These are phyloP conservation scores for Eucalyptus cladocalyx DNA, from an alignment of 345 rosid species.

Conservation along the genomic window DNA sequence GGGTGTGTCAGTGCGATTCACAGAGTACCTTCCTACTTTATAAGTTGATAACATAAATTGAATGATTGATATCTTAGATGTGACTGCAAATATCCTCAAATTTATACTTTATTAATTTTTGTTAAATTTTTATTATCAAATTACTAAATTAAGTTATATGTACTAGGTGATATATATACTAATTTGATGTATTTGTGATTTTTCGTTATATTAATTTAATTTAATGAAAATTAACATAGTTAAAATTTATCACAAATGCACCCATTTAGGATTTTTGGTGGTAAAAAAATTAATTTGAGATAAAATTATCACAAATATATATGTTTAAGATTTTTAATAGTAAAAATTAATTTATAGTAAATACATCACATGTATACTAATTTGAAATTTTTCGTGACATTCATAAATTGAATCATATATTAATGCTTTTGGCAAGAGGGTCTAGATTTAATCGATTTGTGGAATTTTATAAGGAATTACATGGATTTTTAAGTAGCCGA, in stretches of 20 bases:
- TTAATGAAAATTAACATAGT: no score
- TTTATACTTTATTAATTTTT: no score
- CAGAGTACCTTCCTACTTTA: not conserved
- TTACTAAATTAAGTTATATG: no score
- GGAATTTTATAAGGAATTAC: not conserved
- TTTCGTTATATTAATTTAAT: no score
- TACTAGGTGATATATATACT: accelerated
- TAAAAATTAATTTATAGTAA: accelerated
- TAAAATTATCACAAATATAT: no score
- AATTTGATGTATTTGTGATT: no score
- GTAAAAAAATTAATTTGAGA: no score
- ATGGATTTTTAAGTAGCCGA: not conserved
- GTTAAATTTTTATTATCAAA: no score
- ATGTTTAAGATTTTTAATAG: accelerated
- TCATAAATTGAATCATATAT: not conserved
- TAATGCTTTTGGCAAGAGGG: not conserved
- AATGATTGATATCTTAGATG: no score
- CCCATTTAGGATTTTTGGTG: accelerated
- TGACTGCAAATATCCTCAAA: no score
- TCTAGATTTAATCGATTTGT: not conserved
- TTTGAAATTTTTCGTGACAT: accelerated
- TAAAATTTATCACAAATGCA: no score
- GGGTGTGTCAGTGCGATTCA: not conserved
- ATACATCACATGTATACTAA: accelerated
- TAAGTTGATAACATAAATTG: not conserved